These are phyloP conservation scores for Naganishia kalamii DNA, from an alignment of 768 basidiomycete genomes.

Conservation along the genomic window DNA sequence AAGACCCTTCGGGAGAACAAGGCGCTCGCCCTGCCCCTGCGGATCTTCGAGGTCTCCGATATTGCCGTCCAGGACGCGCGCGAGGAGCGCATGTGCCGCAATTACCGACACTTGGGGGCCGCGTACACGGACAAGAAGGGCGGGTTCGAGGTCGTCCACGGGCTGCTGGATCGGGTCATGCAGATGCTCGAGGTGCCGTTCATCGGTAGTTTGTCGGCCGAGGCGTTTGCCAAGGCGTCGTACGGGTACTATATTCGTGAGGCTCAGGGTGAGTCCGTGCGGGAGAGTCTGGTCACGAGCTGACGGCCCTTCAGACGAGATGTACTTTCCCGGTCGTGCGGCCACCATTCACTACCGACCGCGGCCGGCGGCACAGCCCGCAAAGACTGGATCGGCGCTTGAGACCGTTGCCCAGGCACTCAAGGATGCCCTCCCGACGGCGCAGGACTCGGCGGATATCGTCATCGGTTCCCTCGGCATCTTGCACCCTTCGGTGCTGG, in stretches of 20 bases:
- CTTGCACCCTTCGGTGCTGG: slow-evolving; percentile 82
- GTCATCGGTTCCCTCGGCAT: slow-evolving; percentile 86
- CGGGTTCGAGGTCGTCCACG: slow-evolving; percentile 94
- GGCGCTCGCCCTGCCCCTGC: slow-evolving; percentile 82
- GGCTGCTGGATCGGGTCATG: slow-evolving; percentile 89
- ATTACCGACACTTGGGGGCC: slow-evolving; percentile 78
- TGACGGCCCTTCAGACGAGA: slow-evolving; percentile 59
- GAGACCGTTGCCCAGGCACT: slow-evolving; percentile 19
- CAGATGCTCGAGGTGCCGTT: slow-evolving; percentile 86
- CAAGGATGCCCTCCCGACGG: slow-evolving; percentile 25
- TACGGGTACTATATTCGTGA: slow-evolving; percentile 91
- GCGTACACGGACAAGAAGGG: slow-evolving; percentile 96
- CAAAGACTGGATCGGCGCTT: slow-evolving; percentile 12
- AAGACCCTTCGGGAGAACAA: slow-evolving; percentile 97
- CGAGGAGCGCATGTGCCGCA: slow-evolving; percentile 59
- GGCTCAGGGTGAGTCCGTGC: slow-evolving; percentile 61
- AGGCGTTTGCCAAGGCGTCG: slow-evolving; percentile 53
- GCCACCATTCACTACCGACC: slow-evolving; percentile 83
- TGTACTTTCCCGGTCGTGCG: slow-evolving; percentile 91
- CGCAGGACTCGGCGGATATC: slow-evolving; percentile 52
- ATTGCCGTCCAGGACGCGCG: slow-evolving; percentile 77
- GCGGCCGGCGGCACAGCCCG: slow-evolving; percentile 27
- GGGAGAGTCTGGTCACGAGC: not conserved
- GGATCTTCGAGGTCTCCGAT: slow-evolving; percentile 88
- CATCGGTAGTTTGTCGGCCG: slow-evolving; percentile 50